Conservation (phyloP, 305 asterid genomes). For the Rubia peregrina region DNA sequence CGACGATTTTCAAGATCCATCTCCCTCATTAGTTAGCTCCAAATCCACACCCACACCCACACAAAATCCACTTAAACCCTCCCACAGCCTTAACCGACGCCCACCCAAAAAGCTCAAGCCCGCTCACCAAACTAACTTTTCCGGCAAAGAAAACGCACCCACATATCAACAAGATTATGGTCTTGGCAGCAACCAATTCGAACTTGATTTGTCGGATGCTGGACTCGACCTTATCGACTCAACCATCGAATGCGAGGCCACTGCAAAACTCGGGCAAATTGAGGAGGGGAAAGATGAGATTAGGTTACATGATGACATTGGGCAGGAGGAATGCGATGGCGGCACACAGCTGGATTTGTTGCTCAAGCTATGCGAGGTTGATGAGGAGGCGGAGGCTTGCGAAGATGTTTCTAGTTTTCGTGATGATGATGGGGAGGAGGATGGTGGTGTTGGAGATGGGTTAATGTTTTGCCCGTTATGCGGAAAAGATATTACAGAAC, state of each 20-base stretch:
- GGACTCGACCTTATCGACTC: slow-evolving; percentile 20
- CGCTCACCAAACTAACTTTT: not conserved
- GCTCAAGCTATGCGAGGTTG: slow-evolving; percentile 58
- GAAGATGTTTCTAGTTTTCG: slow-evolving; percentile 2
- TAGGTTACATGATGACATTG: slow-evolving; percentile 19
- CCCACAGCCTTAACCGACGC: slow-evolving; percentile 2
- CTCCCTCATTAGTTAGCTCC: slow-evolving; percentile 6
- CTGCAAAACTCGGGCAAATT: not conserved
- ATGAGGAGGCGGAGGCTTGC: slow-evolving; percentile 21
- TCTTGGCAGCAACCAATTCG: not conserved
- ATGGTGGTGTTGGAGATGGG: slow-evolving; percentile 3
- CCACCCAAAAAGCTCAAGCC: slow-evolving; percentile 16
- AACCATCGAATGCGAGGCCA: slow-evolving; percentile 9
- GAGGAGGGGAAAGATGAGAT: not conserved
- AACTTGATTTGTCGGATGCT: slow-evolving; percentile 4
- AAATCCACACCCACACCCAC: slow-evolving; percentile 3
- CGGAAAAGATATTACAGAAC: slow-evolving; percentile 57
- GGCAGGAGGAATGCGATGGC: slow-evolving; percentile 26
- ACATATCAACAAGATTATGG: not conserved
- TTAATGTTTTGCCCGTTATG: slow-evolving; percentile 68
- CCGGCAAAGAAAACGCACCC: slow-evolving; percentile 14
- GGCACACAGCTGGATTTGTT: slow-evolving; percentile 52
- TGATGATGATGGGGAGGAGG: slow-evolving; percentile 9
- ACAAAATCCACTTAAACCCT: slow-evolving; percentile 6
- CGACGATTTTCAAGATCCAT: slow-evolving; percentile 19